Base-by-base conservation (phyloP, 352 stramenopile species). In the Globisporangium cystogenes region DNA sequence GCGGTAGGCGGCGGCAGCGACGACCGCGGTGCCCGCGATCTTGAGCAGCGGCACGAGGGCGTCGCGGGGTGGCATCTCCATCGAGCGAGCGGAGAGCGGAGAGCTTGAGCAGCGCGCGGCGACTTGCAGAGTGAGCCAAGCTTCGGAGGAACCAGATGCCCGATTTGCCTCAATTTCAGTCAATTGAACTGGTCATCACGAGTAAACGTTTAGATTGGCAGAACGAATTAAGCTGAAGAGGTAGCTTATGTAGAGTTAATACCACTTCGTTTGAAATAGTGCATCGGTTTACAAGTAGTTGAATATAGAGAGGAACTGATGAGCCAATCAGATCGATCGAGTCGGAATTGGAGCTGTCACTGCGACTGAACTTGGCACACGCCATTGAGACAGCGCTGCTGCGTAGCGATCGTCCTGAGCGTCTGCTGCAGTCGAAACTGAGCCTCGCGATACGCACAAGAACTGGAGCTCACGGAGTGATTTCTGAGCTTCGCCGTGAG, bases 401-500 rank as follows among this genome's bases (percentile, higher is more conserved):
- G n/a, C n/a, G n/a, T n/a, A n/a, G n/a, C n/a, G n/a, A n/a, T n/a
- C n/a, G n/a, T n/a, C n/a, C n/a, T n/a, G n/a, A n/a, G n/a, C n/a
- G n/a, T n/a, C n/a, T n/a, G n/a, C n/a, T n/a, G n/a, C 36, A 41
- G 4, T 15, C 7, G 36, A 41, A 39, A 18, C 20, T 4, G 5
- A 1, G 12, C n/a, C 14, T 43, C 16, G 39, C 39, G 14, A 26
- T 21, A 4, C 8, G 36, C 39, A 6, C 37, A 15, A 21, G 21
- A 18, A 41, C 16, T 41, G 36, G n/a, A n/a, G n/a, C n/a, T n/a
- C n/a, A n/a, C n/a, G n/a, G n/a, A n/a, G n/a, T n/a, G n/a, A n/a
- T n/a, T 24, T 50, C 64, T 70, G 43, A 86, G 57, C 54, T 80
- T 76, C 58, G 78, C 78, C 54, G 71, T 64, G 37, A 88, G 59